Evolutionary conservation across 176 grass and related monocot species (phyloP), one percentile per base, ranked within the genome.

Genomic region (Paspalum notatum): DNA sequence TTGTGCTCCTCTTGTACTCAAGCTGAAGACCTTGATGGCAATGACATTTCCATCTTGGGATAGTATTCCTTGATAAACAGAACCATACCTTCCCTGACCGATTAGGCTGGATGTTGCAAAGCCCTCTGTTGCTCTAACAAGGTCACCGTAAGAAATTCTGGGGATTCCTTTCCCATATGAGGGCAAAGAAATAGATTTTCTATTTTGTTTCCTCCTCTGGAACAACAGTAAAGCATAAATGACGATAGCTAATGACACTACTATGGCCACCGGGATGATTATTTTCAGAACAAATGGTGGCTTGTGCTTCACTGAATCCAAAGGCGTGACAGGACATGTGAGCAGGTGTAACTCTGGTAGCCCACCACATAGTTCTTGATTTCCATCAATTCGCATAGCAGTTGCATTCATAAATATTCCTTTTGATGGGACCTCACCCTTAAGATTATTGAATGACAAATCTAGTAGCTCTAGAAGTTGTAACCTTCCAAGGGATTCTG

Each of bases 1-100:
- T 8, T 48, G 39, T 13, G 52, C 64, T 13, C 56, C 77, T 48
- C 14, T 40, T 58, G 54, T 50, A 9, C 38, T 32, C 50, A 87
- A 15, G 2, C 41, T 77, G 21, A 87, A 51, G 8, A 82, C 68
- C 43, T 87, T 82, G 12, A 87, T 50, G 3, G 79, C 78, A 37
- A 76, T 78, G 9, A 17, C 39, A 26, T 51, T 15, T 12, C 25
- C 41, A 22, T 21, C 37, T 40, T 74, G 5, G 18, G 39, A 61
- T 14, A 76, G 2, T 27, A 9, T 37, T 16, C 84, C 84, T 81
- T 60, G 17, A 38, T 82, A 87, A 9, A 87, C 70, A 61, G 59
- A 61, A 38, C 78, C 37, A 18, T 67, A 85, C 18, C 52, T 72
- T 24, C 83, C 83, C 5, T 26, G 24, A 1, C 75, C 65, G 1